Evolutionary conservation across 768 basidiomycete species (phyloP).

Genomic region (Suillus subaureus): DNA sequence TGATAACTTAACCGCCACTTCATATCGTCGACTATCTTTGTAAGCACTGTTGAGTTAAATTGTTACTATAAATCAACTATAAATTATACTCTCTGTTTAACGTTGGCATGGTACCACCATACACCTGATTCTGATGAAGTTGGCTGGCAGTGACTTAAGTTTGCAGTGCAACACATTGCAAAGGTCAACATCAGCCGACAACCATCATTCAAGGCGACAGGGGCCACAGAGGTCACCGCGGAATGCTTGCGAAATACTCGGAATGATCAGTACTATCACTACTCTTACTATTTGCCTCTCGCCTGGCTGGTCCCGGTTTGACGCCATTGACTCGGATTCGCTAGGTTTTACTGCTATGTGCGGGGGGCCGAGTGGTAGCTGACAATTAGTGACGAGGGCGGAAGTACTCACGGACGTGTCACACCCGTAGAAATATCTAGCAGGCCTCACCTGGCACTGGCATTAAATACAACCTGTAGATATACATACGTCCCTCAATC

Average conservation of each 20-base stretch:
- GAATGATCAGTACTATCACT: not conserved
- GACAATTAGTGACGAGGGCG: not conserved
- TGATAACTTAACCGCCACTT: not conserved
- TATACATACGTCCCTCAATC: not conserved
- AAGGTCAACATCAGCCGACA: not conserved
- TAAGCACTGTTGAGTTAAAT: not conserved
- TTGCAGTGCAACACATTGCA: not conserved
- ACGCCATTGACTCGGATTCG: not conserved
- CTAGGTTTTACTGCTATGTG: not conserved
- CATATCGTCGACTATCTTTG: not conserved
- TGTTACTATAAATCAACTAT: not conserved
- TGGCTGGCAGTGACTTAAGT: not conserved
- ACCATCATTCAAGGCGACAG: not conserved
- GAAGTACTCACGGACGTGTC: constrained; percentile 12
- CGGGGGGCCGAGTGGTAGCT: not conserved
- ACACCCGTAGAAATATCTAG: constrained; percentile 19
- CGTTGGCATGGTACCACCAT: not conserved
- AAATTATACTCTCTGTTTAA: not conserved
- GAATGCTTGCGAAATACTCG: not conserved
- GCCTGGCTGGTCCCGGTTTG: not conserved
- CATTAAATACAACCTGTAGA: constrained; percentile 12
- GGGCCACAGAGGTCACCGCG: not conserved
- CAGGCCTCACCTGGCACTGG: constrained; percentile 7
- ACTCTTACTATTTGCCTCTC: not conserved
- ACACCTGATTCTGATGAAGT: not conserved